Base-by-base conservation (phyloP, 257 asterid genomes). In the Knoxia roxburghii region DNA sequence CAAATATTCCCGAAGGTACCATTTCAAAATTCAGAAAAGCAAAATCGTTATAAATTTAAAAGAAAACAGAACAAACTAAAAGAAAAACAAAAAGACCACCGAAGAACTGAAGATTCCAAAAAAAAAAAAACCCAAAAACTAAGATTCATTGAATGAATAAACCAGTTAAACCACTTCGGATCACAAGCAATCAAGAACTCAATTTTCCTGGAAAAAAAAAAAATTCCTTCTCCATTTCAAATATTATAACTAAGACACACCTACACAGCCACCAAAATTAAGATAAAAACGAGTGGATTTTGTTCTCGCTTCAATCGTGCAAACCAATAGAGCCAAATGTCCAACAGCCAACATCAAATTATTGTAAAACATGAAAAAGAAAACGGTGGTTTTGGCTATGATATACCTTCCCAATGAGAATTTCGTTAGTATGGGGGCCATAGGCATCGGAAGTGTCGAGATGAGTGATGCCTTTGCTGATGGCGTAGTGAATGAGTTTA, bases 401-500 rank as follows among this genome's bases (percentile, higher is more conserved):
- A 0, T 3, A 15, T 26, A 68, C 72, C 65, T 68, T 68, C 7
- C 72, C 65, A 13, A 68, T 54, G 33, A 68, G 72, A 27, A 43
- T 40, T 21, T 68, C 72, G 23, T 68, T 68, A 21, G 64, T 30
- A 30, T 56, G 58, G 35, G 72, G 72, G 13, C 72, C 72, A 41
- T 67, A 68, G 45, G 13, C 55, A 32, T 68, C 72, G 17, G 72
- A 43, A 43, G 72, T 68, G 13, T 68, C 65, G 17, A 68, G 72
- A 59, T 55, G 56, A 29, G 72, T 68, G 65, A 68, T 18, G 32
- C 72, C 72, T 0, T 9, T 39, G 17, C 21, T 58, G 64, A 68
- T 41, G 48, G 72, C 57, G 30, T 68, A 65, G 35, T 58, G 65
- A 4, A 68, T 43, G 23, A 68, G 33, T 18, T 29, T 13, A 32